A percentile compares a stretch with the other conserved stretches of the same genome.
Conservation (phyloP, 495 filamentous ascomycete genomes). For the Neurospora sp. region DNA sequence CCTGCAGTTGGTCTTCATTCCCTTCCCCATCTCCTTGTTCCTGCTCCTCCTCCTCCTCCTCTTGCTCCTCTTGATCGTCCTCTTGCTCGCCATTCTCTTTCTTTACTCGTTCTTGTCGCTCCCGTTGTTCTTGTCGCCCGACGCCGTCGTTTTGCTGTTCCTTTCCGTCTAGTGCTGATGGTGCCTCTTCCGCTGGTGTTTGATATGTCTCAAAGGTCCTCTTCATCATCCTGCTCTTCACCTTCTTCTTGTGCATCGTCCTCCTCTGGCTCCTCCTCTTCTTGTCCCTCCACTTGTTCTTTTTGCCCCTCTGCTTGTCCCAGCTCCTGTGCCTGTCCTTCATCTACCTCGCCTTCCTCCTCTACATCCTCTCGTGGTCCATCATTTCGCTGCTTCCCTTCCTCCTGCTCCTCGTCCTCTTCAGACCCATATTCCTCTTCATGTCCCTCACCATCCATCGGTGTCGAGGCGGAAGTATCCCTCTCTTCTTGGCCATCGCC, state of each 20-base stretch:
- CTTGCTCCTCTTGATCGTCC: neutral
- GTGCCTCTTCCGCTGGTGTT: neutral
- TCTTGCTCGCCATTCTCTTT: neutral
- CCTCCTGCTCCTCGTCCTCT: neutral
- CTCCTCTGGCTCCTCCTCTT: neutral
- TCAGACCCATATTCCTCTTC: neutral
- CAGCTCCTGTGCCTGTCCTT: neutral
- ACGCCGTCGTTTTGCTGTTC: neutral
- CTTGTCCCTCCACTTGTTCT: neutral
- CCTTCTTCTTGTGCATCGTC: neutral
- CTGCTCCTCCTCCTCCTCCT: neutral
- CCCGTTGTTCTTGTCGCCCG: neutral
- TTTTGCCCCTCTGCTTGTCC: neutral
- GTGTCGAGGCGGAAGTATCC: neutral
- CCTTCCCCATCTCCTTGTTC: neutral
- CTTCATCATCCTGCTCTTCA: neutral
- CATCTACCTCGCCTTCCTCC: neutral
- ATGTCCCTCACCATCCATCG: neutral
- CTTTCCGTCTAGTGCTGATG: neutral
- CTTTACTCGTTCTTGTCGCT: neutral
- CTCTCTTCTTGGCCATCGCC: neutral
- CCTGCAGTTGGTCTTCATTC: neutral
- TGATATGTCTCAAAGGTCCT: neutral
- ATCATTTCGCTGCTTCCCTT: neutral
- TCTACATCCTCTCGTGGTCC: neutral